These are phyloP conservation scores for Chlamydomonas sp. DNA, from an alignment of 139 green algal species.

Conservation along the genomic window DNA sequence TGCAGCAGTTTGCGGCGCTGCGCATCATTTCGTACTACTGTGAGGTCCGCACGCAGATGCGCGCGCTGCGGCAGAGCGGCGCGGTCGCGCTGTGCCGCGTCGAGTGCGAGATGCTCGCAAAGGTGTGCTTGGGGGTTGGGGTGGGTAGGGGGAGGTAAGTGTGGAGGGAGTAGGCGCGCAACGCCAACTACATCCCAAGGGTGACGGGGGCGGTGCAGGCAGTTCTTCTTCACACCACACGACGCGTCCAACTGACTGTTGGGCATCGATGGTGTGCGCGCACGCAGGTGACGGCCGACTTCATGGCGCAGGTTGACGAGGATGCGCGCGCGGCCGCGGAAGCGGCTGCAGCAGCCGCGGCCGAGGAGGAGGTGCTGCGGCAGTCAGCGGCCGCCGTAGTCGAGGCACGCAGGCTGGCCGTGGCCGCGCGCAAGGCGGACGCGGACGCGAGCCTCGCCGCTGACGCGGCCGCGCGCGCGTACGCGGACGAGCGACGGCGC, in stretches of 20 bases:
- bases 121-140: slow-evolving; percentile 17
- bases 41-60: slow-evolving; percentile 37
- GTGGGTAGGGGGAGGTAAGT: background rate
- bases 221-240: too few relatives aligned
- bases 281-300: slow-evolving; percentile 14
- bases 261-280: too few relatives aligned
- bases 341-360: background rate
- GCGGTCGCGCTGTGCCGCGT: slow-evolving; percentile 30
- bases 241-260: too few relatives aligned
- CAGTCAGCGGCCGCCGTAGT: too few relatives aligned
- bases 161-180: too few relatives aligned
- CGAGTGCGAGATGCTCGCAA: slow-evolving; percentile 47
- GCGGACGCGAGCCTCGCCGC: background rate
- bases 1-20: slow-evolving; percentile 38
- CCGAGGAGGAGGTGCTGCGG: too few relatives aligned
- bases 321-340: background rate
- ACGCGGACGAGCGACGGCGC: background rate
- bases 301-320: slow-evolving; percentile 3
- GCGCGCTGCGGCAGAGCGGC: slow-evolving; percentile 25
- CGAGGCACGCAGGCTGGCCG: background rate
- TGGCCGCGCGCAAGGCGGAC: background rate
- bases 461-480: background rate
- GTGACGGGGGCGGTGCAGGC: too few relatives aligned
- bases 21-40: slow-evolving; percentile 39
- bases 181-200: too few relatives aligned